Evolutionary conservation across 2,329 filamentous ascomycete species (phyloP), one percentile per base, ranked within the genome.

Genomic region (Rosellinia necatrix): DNA sequence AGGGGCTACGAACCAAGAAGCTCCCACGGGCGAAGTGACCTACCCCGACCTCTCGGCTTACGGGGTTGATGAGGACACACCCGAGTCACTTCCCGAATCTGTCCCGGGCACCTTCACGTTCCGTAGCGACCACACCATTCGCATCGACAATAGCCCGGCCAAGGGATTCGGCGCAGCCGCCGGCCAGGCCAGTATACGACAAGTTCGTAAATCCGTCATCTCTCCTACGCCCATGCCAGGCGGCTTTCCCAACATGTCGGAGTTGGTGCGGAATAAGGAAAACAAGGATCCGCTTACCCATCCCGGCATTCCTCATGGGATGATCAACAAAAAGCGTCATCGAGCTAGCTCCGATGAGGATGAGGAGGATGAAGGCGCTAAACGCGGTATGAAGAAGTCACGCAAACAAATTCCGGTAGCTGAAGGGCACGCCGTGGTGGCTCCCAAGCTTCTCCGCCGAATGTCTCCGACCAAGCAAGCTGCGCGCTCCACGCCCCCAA

Each of bases 251-350:
- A 62, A 43, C 19, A 13, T 46, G 17, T 49, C 58, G 32, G 64
- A 69, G 9, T 62, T 48, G 5, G 66, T 69, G 25, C 66, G 42
- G 3, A 66, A 66, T 52, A 66, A 66, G 29, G 74, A 75, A 51
- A 72, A 73, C 9, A 78, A 75, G 40, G 74, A 74, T 21, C 67
- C 68, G 2, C 40, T 56, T n/a, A 17, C 53, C 15, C 57, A 43
- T 43, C 65, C 71, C n/a, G 77, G 78, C 34, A 78, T 84, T 32
- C 77, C 82, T 3, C 85, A 88, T 63, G 85, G 85, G 15, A 81
- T 88, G 72, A 71, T 76, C 6, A 87, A 84, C 74, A 88, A 88
- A 77, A 88, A 87, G 73, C 81, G 85, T 22, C 78, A 81, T 64
- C 78, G 85, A n/a, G 78, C 79, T 13, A 79, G 73, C 49, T 81